These are phyloP conservation scores for Leptographium wingfieldii DNA, from an alignment of 2,329 filamentous ascomycete species.

Conservation along the genomic window DNA sequence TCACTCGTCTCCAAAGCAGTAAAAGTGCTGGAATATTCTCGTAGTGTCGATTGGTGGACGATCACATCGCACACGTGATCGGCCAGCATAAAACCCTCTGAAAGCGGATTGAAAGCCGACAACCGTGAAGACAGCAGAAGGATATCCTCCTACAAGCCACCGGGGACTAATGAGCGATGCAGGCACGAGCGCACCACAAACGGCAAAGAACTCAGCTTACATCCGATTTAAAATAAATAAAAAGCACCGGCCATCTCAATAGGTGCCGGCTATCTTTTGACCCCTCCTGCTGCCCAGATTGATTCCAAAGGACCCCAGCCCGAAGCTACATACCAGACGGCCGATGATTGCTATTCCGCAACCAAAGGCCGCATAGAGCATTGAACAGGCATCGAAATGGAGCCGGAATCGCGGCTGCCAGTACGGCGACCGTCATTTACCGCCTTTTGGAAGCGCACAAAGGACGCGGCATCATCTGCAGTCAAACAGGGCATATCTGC, in stretches of 20 bases:
- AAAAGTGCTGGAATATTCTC: background rate
- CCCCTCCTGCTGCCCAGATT: background rate
- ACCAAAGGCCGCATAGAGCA: background rate
- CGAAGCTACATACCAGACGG: background rate
- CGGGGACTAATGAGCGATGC: background rate
- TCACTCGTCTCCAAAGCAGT: background rate
- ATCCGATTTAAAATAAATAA: background rate
- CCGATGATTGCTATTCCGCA: background rate
- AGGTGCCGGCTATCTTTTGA: background rate
- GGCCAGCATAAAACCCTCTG: background rate
- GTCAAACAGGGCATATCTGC: conserved; percentile 24
- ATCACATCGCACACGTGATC: background rate
- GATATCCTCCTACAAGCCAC: background rate
- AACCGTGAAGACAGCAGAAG: background rate
- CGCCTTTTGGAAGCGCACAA: conserved; percentile 33
- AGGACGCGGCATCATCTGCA: conserved; percentile 20
- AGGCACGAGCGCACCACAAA: background rate
- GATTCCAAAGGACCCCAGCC: conserved; percentile 22
- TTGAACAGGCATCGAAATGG: background rate
- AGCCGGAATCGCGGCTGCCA: conserved; percentile 1
- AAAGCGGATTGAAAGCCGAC: background rate
- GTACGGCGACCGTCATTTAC: conserved; percentile 30
- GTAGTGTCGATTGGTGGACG: background rate
- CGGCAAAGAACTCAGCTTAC: background rate
- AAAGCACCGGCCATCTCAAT: background rate